Conservation (phyloP, 257 asterid species). For the Solanum clarkiae region DNA sequence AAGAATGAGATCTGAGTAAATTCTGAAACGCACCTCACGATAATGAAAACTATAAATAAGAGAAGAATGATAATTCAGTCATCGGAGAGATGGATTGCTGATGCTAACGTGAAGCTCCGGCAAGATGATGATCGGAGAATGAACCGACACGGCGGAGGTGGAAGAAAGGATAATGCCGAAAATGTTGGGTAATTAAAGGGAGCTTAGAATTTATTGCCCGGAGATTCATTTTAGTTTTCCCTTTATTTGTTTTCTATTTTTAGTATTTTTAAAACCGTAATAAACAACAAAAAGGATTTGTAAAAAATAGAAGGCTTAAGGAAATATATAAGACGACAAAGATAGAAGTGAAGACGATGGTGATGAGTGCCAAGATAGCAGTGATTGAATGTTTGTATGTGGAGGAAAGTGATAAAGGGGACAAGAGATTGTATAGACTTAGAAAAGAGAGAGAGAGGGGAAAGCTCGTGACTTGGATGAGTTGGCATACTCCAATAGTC, state of each 20-base stretch:
- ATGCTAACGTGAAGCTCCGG: not conserved
- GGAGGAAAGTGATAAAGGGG: no score
- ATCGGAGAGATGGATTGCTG: not conserved
- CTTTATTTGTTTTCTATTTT: not conserved
- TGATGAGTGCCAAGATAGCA: no score
- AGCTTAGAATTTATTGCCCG: not conserved
- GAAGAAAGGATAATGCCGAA: not conserved
- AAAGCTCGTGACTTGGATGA: no score
- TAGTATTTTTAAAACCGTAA: not conserved
- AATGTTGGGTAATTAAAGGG: not conserved
- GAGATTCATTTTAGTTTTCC: not conserved
- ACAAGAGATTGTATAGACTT: no score
- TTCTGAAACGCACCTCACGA: constrained; percentile 9
- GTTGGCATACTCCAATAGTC: no score
- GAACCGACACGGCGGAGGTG: not conserved
- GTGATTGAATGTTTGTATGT: no score
- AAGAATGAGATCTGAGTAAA: constrained; percentile 1
- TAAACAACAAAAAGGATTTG: not conserved
- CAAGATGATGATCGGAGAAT: not conserved
- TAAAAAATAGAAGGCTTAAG: no score
- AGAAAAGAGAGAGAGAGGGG: no score
- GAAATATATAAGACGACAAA: no score
- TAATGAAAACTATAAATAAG: not conserved
- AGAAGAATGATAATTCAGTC: not conserved
- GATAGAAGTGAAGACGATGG: no score